Evolutionary conservation across 495 filamentous ascomycete genomes (phyloP), one percentile per base, ranked within the genome.

Genomic region (Talaromyces trachyspermus): DNA sequence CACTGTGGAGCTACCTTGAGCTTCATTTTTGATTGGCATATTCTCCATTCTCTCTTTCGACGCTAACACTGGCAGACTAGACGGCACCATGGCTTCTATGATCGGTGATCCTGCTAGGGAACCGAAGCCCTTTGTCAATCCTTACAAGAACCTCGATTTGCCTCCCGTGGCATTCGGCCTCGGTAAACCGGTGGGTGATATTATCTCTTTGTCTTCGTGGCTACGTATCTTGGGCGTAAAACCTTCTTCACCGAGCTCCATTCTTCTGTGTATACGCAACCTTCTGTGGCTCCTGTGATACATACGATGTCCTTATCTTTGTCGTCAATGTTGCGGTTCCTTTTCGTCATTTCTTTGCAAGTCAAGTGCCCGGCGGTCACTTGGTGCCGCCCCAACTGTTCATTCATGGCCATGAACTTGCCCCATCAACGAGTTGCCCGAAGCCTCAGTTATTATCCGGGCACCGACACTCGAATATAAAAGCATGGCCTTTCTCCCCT

Each of bases 71-170:
- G 19, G 12, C 26, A 24, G 39, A 7, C 33, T 38, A 12, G 8
- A 25, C 41, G 17, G 30, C 49, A 40, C 11, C 24, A 51, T 49
- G 49, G 33, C 42, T 17, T 26, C 43, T 15, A 15, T 7, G 24
- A 35, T 22, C 11, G 44, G 44, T 11, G 44, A 46, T 37, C 44
- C 44, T 22, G 44, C 44, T 12, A n/a, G 30, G 44, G 44, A 46
- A 10, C 44, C 44, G 15, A 30, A 23, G 17, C 46, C 37, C 24
- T 14, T 48, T 35, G 29, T 45, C 0, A 60, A 65, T 43, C 59
- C 59, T 5, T 61, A 54, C 17, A 46, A 46, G 15, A 61, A 65
- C 33, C 40, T 65, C 6, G 62, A 65, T 26, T 41, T 65, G 29
- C 62, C 62, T 5, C 11, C 51, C 19, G 52, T 48, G 5, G 59